Conservation (phyloP, 176 grass and related monocot species). For the Zoysia pacifica region DNA sequence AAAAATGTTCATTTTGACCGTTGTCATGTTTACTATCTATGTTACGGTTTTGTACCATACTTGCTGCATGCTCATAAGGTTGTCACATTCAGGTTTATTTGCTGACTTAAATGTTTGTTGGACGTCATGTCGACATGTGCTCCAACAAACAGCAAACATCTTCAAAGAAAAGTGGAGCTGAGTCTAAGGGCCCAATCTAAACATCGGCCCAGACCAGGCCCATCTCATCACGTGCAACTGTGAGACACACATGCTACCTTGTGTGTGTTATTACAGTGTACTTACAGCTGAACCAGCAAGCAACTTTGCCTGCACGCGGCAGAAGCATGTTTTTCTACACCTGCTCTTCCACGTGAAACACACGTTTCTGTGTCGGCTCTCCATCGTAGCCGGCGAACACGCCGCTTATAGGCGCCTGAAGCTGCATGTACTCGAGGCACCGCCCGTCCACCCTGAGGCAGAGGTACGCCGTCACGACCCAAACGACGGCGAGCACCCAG, state of each 20-base stretch:
- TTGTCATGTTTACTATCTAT: background rate
- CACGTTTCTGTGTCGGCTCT: conserved; percentile 48
- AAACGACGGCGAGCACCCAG: conserved; percentile 64
- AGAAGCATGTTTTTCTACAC: conserved; percentile 14
- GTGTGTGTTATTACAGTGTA: background rate
- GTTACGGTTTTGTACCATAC: background rate
- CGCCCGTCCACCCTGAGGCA: conserved; percentile 51
- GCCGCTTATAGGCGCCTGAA: conserved; percentile 27
- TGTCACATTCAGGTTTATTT: conserved; percentile 8
- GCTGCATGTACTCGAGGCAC: conserved; percentile 56
- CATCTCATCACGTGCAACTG: background rate
- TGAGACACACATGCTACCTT: background rate
- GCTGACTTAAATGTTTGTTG: background rate
- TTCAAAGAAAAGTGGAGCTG: background rate
- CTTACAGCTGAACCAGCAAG: background rate
- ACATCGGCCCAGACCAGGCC: background rate
- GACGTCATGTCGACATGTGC: background rate
- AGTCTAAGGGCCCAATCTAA: background rate
- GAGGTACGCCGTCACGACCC: conserved; percentile 55
- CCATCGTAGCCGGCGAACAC: conserved; percentile 12
- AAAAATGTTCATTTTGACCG: background rate
- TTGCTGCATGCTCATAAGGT: background rate
- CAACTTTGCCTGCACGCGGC: background rate
- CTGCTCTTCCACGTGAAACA: conserved; percentile 22
- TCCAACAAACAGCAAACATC: background rate